phyloP scores from a whole-genome alignment of 1,139 yeast genomes.

The Debaryomyces udenii region DNA sequence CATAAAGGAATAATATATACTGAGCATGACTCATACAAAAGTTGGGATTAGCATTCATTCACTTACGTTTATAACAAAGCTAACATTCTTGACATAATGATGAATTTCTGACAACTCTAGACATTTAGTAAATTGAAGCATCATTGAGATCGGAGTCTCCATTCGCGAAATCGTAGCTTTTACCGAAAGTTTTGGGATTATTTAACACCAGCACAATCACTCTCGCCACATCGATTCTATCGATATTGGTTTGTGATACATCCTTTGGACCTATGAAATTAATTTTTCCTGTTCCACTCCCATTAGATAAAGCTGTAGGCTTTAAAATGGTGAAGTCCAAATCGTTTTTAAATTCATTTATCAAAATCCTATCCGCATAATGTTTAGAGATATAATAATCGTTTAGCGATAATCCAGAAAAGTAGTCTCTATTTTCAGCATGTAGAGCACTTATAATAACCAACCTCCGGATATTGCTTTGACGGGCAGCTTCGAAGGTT shows the following conservation, averaged over 20 bases:
- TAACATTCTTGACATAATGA: too few species aligned
- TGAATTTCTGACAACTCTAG: too few species aligned
- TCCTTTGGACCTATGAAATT: constrained; percentile 16
- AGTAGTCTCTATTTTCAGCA: constrained; percentile 51
- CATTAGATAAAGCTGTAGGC: constrained; percentile 50
- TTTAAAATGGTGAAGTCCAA: constrained; percentile 56
- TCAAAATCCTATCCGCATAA: constrained; percentile 55
- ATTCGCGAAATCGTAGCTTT: constrained; percentile 28
- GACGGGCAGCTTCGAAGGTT: constrained; percentile 56
- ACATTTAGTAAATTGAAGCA: constrained; percentile 1
- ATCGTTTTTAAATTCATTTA: constrained; percentile 30
- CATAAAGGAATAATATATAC: too few species aligned
- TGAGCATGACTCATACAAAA: too few species aligned
- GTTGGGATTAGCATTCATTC: too few species aligned
- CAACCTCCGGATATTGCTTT: constrained; percentile 49
- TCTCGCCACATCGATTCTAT: constrained; percentile 36
- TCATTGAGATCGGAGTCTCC: constrained; percentile 19
- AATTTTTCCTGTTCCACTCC: constrained; percentile 42
- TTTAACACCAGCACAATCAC: constrained; percentile 27
- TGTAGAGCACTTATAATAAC: constrained; percentile 59
- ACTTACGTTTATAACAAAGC: too few species aligned
- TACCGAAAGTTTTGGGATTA: constrained; percentile 28
- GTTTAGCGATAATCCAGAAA: constrained; percentile 30
- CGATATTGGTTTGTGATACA: constrained; percentile 20
- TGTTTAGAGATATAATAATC: constrained; percentile 57